Conservation (phyloP, 2,329 filamentous ascomycete genomes). For the Leptographium procerum region DNA sequence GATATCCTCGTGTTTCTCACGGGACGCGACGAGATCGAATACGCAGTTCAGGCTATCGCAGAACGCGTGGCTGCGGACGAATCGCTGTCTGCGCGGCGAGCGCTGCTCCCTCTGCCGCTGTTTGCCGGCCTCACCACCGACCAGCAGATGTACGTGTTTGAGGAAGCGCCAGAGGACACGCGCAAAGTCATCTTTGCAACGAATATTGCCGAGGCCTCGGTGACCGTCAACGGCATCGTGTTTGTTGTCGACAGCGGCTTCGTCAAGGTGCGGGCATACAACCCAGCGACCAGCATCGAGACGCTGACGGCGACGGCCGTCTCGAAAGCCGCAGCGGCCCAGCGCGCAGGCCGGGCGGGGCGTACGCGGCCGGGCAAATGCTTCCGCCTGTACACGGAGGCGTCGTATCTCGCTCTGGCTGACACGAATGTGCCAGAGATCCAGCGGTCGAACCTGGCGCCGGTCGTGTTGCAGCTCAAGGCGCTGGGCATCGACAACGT, state of each 20-base stretch:
- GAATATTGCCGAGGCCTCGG: conserved; percentile 92
- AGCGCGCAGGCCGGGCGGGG: conserved; percentile 81
- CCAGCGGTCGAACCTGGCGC: conserved; percentile 81
- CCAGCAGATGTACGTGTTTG: conserved; percentile 91
- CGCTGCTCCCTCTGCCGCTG: conserved; percentile 62
- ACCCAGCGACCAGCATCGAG: conserved; percentile 77
- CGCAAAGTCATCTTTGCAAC: conserved; percentile 89
- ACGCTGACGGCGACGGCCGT: conserved; percentile 70
- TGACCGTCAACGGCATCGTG: conserved; percentile 86
- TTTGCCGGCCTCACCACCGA: conserved; percentile 85
- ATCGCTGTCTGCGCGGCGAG: conserved; percentile 34
- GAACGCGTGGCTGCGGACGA: conserved; percentile 52
- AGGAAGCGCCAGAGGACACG: conserved; percentile 66
- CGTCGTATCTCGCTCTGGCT: conserved; percentile 52
- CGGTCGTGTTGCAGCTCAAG: conserved; percentile 82
- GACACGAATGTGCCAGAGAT: conserved; percentile 79
- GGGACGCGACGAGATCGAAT: conserved; percentile 85
- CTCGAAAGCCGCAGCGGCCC: conserved; percentile 86
- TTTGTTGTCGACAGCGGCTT: conserved; percentile 87
- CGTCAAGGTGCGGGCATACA: conserved; percentile 79
- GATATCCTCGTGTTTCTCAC: conserved; percentile 89
- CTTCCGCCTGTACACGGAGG: conserved; percentile 81
- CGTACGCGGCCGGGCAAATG: conserved; percentile 87
- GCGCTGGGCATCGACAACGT: conserved; percentile 93
- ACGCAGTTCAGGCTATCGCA: conserved; percentile 64